Evolutionary conservation across 208 protist species (phyloP).

Genomic region (Angomonas ambiguus): DNA sequence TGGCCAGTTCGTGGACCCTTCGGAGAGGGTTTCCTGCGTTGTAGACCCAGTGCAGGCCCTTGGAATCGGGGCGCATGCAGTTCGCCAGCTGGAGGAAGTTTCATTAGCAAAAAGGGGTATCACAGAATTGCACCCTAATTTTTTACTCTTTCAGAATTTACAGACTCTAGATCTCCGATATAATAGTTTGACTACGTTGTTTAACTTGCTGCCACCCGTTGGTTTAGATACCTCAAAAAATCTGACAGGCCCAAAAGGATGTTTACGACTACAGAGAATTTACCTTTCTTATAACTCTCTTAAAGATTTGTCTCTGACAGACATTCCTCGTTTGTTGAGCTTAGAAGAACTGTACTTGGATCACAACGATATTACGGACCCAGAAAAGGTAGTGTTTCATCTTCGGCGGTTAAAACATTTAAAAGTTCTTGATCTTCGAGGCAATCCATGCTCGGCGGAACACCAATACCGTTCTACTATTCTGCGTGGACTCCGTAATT

Average conservation of each 20-base stretch:
- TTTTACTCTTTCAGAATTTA: slow-evolving; percentile 46
- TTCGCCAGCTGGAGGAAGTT: slow-evolving; percentile 29
- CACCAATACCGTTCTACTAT: slow-evolving; percentile 38
- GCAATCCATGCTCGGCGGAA: slow-evolving; percentile 50
- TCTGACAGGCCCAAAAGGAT: slow-evolving; percentile 18
- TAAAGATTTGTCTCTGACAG: slow-evolving; percentile 11
- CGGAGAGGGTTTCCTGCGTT: slow-evolving; percentile 20
- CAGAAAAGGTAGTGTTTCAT: not conserved
- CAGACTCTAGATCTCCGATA: slow-evolving; percentile 38
- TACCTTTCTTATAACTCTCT: slow-evolving; percentile 27
- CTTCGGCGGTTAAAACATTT: slow-evolving; percentile 22
- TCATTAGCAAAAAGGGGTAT: slow-evolving; percentile 28
- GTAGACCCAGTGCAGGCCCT: slow-evolving; percentile 40
- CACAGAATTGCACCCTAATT: slow-evolving; percentile 44
- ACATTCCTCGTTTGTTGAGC: slow-evolving; percentile 21
- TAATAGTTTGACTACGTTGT: slow-evolving; percentile 35
- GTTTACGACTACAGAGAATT: slow-evolving; percentile 35
- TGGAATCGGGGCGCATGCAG: slow-evolving; percentile 17
- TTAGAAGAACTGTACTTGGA: slow-evolving; percentile 42
- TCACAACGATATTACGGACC: slow-evolving; percentile 32
- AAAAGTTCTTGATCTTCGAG: slow-evolving; percentile 32
- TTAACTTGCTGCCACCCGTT: slow-evolving; percentile 23
- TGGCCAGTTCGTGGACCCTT: slow-evolving; percentile 28
- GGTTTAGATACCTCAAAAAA: not conserved
- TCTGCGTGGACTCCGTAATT: slow-evolving; percentile 29